Base-by-base conservation (phyloP, 306 rosid genomes). In the Lathyrus aphaca region DNA sequence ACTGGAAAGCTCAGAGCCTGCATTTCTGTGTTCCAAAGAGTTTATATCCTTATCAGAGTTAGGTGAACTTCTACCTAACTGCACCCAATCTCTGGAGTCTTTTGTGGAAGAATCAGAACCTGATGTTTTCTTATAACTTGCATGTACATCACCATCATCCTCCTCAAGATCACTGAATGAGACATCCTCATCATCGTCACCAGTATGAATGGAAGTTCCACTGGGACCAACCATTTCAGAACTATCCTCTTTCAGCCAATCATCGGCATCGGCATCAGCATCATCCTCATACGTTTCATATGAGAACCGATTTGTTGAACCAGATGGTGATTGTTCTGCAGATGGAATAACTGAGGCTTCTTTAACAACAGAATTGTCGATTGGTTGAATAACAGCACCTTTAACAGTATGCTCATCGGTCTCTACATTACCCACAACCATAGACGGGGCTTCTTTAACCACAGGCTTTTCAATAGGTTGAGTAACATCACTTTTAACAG, bases 151-250 rank as follows among this genome's bases (percentile, higher is more conserved):
- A 30, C 80, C 85, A 55, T 90, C 98, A 0, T 93, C 98, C 18
- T 93, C 98, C 83, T 93, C 98, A 17, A 93, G 97, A 77, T 93
- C 98, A 64, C 98, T 93, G 80, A 93, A 93, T 3, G 98, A 86
- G 13, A 93, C 98, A 73, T 93, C 98, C 78, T 93, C 98, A 0
- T 90, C 97, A 64, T 84, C 84, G 66, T 63, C 91, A 69, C 68
- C 91, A 14, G 86, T 61, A 63, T 85, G 91, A 40, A 85, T 29
- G 57, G 84, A 77, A 30, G 86, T 82, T 69, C 86, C 84, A 66
- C 90, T 76, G 15, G 66, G 91, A 74, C 88, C 96, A 77, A 80
- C 89, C 57, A 72, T 80, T 75, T 90, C 97, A 25, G 95, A 80
- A 73, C 53, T 84, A 74, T 88, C 98, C 80, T 92, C 98, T 55